Evolutionary conservation across 2,329 filamentous ascomycete species (phyloP), one percentile per base, ranked within the genome.

Genomic region (Blumeriella jaapii): DNA sequence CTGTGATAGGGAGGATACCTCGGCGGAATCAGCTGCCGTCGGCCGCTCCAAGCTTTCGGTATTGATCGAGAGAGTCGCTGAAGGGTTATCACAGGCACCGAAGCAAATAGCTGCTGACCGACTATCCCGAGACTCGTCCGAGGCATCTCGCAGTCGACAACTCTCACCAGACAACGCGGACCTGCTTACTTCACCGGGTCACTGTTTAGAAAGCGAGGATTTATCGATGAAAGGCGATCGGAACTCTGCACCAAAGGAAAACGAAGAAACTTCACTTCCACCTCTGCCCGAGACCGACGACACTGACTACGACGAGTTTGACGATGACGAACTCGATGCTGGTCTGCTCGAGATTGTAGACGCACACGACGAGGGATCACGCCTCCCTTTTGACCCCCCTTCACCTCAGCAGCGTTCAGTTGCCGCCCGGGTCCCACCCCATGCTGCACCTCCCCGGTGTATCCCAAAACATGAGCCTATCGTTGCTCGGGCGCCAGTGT

Each of bases 21-120:
- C 53, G 22, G 48, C 46, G 52, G 39, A 56, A 54, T 42, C 41
- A 55, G 58, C 49, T 58, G 61, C 59, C 44, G 63, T 65, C 38
- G 66, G 68, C 18, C 61, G 61, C 3, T 70, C 68, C 2, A 77
- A 76, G 43, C 64, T 67, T 23, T 65, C 66, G 39, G 71, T 74
- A 11, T 59, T 87, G 34, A 61, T 87, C 13, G 70, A 82, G 48
- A 78, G 72, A 32, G 78, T 85, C 33, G 66, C 71, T 37, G 62
- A 65, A 47, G 67, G 61, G 11, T 55, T 54, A 14, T 67, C 34
- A 52, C 48, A 47, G 19, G 38, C 59, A 9, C 28, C 25, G 18
- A 14, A 14, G 18, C n/a, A n/a, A n/a, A 23, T 43, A 16, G 11
- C 23, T 10, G n/a, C 31, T 23, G 29, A 18, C 4, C 17, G 23